Conservation (phyloP, 805 yeast genomes). For the Wickerhamomyces chaumierensis region DNA sequence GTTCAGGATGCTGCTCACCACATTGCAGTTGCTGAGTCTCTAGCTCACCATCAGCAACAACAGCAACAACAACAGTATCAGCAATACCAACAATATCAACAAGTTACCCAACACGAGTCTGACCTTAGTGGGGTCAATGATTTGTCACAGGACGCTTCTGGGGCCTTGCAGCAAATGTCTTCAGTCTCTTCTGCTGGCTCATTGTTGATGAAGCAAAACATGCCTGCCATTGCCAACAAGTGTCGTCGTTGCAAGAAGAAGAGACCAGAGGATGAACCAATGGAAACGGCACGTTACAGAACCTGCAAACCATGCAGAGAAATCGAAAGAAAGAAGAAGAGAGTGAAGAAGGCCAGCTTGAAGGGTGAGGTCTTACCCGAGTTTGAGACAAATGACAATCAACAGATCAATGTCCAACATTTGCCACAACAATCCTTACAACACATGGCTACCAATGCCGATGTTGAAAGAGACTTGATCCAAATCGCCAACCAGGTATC, state of each 20-base stretch:
- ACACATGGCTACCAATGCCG: constrained; percentile 2
- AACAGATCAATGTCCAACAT: constrained; percentile 3
- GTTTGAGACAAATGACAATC: constrained; percentile 9
- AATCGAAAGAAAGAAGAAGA: constrained; percentile 16
- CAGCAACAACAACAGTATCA: constrained; percentile 1
- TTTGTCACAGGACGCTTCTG: background rate
- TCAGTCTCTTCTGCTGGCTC: background rate
- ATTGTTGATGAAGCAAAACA: background rate
- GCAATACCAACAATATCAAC: constrained; percentile 3
- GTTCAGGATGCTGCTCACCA: background rate
- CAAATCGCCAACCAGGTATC: constrained; percentile 1
- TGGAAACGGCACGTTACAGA: constrained; percentile 20
- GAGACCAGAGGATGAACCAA: constrained; percentile 19
- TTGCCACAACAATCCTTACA: constrained; percentile 7
- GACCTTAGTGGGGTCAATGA: background rate
- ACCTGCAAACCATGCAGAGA: constrained; percentile 21
- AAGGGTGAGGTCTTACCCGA: constrained; percentile 8
- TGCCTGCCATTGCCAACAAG: constrained; percentile 3
- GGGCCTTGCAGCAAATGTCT: background rate
- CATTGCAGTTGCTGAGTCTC: background rate
- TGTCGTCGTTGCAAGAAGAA: constrained; percentile 22
- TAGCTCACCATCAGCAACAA: constrained; percentile 1
- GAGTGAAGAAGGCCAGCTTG: constrained; percentile 13
- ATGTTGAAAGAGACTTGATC: constrained; percentile 2
- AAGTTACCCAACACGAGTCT: constrained; percentile 2